A percentile compares a stretch with the other conserved stretches of the same genome.
Conservation (phyloP, 495 filamentous ascomycete species). For the Neurospora tetrasperma region DNA sequence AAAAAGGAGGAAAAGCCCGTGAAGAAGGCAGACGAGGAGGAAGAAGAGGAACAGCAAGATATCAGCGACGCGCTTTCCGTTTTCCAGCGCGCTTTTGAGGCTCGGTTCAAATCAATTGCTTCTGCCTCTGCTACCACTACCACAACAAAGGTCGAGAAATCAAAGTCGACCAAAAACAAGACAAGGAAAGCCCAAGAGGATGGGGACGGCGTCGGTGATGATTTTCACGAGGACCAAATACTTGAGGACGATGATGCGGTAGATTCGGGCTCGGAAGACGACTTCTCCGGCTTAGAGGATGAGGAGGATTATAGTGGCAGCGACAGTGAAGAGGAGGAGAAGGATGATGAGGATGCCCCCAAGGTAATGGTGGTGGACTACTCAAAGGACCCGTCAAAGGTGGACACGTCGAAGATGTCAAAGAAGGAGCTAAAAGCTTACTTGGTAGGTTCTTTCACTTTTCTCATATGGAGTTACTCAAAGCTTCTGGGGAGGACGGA, state of each 20-base stretch:
- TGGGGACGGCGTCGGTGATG: constrained; percentile 21
- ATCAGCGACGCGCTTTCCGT: constrained; percentile 35
- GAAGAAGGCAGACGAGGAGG: neutral
- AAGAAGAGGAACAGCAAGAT: constrained; percentile 7
- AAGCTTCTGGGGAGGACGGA: neutral
- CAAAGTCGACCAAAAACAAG: constrained; percentile 15
- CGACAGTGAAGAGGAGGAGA: constrained; percentile 3
- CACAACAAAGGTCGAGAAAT: constrained; percentile 12
- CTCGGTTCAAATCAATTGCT: constrained; percentile 67
- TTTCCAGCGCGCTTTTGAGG: constrained; percentile 77
- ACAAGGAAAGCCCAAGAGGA: constrained; percentile 12
- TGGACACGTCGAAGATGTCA: constrained; percentile 35
- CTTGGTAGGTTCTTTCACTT: constrained; percentile 44
- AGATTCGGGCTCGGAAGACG: constrained; percentile 50
- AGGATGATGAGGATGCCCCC: constrained; percentile 13
- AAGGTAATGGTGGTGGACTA: constrained; percentile 59
- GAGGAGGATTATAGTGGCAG: constrained; percentile 3
- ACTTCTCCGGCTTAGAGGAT: constrained; percentile 42
- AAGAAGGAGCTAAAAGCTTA: constrained; percentile 69
- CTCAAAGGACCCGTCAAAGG: constrained; percentile 17
- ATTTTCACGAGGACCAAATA: constrained; percentile 16
- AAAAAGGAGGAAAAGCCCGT: neutral
- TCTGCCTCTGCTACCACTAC: constrained; percentile 14
- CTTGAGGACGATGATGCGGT: constrained; percentile 6
- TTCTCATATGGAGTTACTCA: neutral